Percentiles rank a stretch among this genome's conserved stretches.
These are phyloP conservation scores for Mycena rebaudengoi DNA, from an alignment of 768 basidiomycete genomes.

Conservation along the genomic window DNA sequence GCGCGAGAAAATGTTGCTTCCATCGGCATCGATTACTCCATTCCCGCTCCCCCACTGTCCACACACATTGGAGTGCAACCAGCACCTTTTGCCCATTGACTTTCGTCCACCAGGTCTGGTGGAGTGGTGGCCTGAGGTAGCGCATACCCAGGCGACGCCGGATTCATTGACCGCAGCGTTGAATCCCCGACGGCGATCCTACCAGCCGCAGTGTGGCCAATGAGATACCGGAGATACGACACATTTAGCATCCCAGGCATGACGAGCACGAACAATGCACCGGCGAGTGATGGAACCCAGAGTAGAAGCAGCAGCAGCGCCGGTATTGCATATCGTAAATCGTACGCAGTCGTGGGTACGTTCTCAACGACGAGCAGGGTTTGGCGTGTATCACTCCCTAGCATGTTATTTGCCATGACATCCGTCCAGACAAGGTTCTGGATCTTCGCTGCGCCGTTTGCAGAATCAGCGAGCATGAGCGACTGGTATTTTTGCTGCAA, in stretches of 20 bases:
- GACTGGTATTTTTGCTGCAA: slow-evolving; percentile 19
- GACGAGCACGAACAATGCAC: slow-evolving; percentile 10
- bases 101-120: no score
- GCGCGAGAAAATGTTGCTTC: no score
- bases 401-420: slow-evolving; percentile 26
- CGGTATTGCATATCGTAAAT: slow-evolving; percentile 26
- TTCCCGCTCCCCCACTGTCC: no score
- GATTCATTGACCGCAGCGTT: slow-evolving; percentile 10
- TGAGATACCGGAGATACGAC: slow-evolving; percentile 18
- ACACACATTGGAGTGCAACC: no score
- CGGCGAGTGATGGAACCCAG: slow-evolving; percentile 20
- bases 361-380: slow-evolving; percentile 10
- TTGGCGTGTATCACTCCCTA: slow-evolving; percentile 14
- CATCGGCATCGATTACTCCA: no score
- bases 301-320: slow-evolving; percentile 17
- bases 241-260: slow-evolving; percentile 19
- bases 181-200: slow-evolving; percentile 23
- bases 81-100: no score
- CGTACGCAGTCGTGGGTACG: slow-evolving; percentile 14
- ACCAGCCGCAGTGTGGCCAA: slow-evolving; percentile 29
- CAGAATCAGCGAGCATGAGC: slow-evolving; percentile 23
- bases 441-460: slow-evolving; percentile 18
- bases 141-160: no score
- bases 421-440: slow-evolving; percentile 30
- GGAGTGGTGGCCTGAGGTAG: no score